Evolutionary conservation across 2,329 filamentous ascomycete genomes (phyloP).

Genomic region (Conoideocrella luteorostrata): DNA sequence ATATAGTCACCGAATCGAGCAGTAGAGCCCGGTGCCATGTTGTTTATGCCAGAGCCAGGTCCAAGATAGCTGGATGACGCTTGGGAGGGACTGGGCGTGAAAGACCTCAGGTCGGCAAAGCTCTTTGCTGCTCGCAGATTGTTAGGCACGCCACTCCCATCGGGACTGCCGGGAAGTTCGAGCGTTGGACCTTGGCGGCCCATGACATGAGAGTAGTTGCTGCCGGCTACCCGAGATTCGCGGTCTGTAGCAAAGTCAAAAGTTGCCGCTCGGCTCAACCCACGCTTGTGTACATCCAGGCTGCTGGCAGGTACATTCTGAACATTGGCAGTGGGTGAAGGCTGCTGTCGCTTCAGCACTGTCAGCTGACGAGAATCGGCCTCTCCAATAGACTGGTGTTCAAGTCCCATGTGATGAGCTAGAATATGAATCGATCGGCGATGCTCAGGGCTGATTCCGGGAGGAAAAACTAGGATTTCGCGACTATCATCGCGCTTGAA

Average conservation of each 20-base stretch:
- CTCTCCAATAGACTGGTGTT: conserved; percentile 83
- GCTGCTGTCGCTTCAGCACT: conserved; percentile 64
- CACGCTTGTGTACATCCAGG: conserved; percentile 72
- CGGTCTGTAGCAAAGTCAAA: conserved; percentile 88
- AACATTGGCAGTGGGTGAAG: conserved; percentile 47
- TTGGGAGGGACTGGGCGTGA: conserved; percentile 90
- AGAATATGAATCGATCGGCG: conserved; percentile 89
- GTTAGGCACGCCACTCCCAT: conserved; percentile 56
- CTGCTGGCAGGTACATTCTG: conserved; percentile 56
- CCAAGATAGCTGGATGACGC: conserved; percentile 68
- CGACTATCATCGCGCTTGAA: conserved; percentile 76
- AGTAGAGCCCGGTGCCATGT: conserved; percentile 36
- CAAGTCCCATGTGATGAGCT: conserved; percentile 88
- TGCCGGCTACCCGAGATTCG: conserved; percentile 57
- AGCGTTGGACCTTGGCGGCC: conserved; percentile 80
- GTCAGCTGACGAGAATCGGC: conserved; percentile 86
- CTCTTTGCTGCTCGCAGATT: conserved; percentile 92
- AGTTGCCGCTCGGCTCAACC: conserved; percentile 88
- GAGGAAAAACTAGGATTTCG: conserved; percentile 78
- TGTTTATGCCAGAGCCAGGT: conserved; percentile 42
- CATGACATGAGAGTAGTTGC: conserved; percentile 65
- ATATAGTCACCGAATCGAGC: conserved; percentile 42
- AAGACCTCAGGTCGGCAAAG: conserved; percentile 89
- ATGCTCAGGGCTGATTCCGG: conserved; percentile 73
- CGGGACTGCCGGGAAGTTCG: conserved; percentile 76